Base-by-base conservation (phyloP, 148 eudicot species). In the Drosera capensis region DNA sequence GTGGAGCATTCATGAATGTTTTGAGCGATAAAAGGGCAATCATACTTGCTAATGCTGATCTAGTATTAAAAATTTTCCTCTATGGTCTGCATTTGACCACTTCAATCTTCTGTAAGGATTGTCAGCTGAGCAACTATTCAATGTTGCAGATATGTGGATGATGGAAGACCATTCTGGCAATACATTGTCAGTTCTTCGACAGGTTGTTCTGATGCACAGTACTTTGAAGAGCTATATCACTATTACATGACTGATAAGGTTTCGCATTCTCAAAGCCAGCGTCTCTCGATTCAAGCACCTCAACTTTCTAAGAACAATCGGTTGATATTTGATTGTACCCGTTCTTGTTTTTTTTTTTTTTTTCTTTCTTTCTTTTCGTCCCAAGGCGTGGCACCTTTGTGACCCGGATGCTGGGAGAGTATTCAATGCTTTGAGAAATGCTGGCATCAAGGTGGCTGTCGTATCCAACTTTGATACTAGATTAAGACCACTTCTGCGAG, bases 151-250 rank as follows among this genome's bases (percentile, higher is more conserved):
- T 84, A 84, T 56, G 99, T 90, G 22, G 57, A 85, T 49, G 99
- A 90, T 45, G 99, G 85, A 44, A 73, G 93, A 68, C 99, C 93
- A 24, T 90, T 90, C 62, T 90, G 99, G 99, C 82, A 84, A 60
- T 59, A 67, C 58, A 80, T 90, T 26, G 95, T 90, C 45, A 62
- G 79, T 59, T 84, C 87, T 40, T 90, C 95, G 23, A 90, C 99
- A n/a, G 99, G 99, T 25, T 90, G 95, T 56, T 73, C 99, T 0
- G 87, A 90, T 52, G 37, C 68, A 42, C 87, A 75, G 53, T 90
- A 90, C 66, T 90, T 90, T 59, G 97, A 90, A 74, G 97, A 90
- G 67, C 64, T 90, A 18, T 90, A 90, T 52, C 66, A 80, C 63
- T 90, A 90, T 59, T 90, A 73, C 23, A 78, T 64, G 52, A 90